Base-by-base conservation (phyloP, 805 yeast species). In the Saccharomycopsis vini region DNA sequence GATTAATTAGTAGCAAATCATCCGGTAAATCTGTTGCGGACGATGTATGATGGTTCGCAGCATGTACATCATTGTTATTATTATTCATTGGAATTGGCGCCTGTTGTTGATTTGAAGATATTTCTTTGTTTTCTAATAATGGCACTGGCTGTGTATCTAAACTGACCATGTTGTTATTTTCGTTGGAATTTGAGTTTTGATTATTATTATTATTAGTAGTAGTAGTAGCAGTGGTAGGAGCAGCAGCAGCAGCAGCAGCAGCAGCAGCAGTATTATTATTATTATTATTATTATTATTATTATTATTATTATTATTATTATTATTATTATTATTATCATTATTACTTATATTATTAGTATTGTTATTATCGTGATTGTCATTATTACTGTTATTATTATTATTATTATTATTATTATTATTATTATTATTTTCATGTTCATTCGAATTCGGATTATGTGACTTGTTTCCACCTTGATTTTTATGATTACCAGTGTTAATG, bases 321-420 rank as follows among this genome's bases (percentile, higher is more conserved):
- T 21, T 10, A 33, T 40, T 33, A 3, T 2, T 22, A 31, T 22
- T 20, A 33, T 26, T 33, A 7, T 16, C 33, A 18, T 23, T 28
- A 7, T 35, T 35, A 3, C 12, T 21, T 2, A 12, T 10, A 34
- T 34, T 39, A 16, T 22, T 33, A 16, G 24, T 19, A 26, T 39
- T 20, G 22, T 19, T 28, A 33, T 47, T 51, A 29, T 50, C 63
- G 38, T 53, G 58, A 9, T 49, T 53, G 39, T 56, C n/a, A n/a
- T n/a, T n/a, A 68, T 40, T 54, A 62, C 29, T 15, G 56, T 30
- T 49, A 51, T 46, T 46, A 52, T 44, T 53, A 55, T 37, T 41
- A 54, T 35, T 40, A 51, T 33, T 43, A 46, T 40, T 16, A 20
- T 18, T 21, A 16, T 4, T 21, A 37, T 16, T 15, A 5, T 28